Conservation (phyloP, 2,329 filamentous ascomycete genomes). For the Rutstroemia sydowiana region DNA sequence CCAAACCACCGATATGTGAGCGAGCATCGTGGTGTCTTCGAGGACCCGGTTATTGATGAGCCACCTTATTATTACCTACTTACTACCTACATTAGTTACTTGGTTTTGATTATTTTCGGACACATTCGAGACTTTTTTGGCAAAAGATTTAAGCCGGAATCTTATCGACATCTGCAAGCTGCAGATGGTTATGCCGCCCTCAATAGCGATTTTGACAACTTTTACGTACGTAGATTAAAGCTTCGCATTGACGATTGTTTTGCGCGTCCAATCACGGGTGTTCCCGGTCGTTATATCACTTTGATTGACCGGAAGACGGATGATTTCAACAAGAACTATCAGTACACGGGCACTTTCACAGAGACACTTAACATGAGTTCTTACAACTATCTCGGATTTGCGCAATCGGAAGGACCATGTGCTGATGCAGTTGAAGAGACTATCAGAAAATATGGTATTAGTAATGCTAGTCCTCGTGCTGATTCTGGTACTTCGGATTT, state of each 20-base stretch:
- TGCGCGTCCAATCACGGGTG: slow-evolving; percentile 82
- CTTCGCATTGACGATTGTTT: slow-evolving; percentile 96
- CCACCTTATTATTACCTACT: slow-evolving; percentile 95
- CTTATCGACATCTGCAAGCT: slow-evolving; percentile 74
- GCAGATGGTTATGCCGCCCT: slow-evolving; percentile 88
- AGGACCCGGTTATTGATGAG: slow-evolving; percentile 83
- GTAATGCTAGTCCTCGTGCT: slow-evolving; percentile 69
- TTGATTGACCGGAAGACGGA: slow-evolving; percentile 84
- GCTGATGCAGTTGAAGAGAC: slow-evolving; percentile 86
- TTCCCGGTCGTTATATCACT: slow-evolving; percentile 89
- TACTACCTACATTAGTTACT: slow-evolving; percentile 96
- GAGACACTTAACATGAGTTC: slow-evolving; percentile 98
- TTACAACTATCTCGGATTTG: slow-evolving; percentile 98
- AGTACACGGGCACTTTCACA: slow-evolving; percentile 80
- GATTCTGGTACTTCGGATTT: slow-evolving; percentile 86
- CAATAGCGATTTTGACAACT: slow-evolving; percentile 98
- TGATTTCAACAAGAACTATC: slow-evolving; percentile 87
- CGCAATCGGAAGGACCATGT: slow-evolving; percentile 93
- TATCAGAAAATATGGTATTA: slow-evolving; percentile 79
- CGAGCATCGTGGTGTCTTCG: slow-evolving; percentile 71
- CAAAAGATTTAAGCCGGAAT: slow-evolving; percentile 81
- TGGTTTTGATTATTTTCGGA: slow-evolving; percentile 90
- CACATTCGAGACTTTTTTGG: slow-evolving; percentile 97
- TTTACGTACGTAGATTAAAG: slow-evolving; percentile 90
- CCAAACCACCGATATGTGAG: slow-evolving; percentile 82